Base-by-base conservation (phyloP, 176 grass and related monocot genomes). In the Carex littledalei region DNA sequence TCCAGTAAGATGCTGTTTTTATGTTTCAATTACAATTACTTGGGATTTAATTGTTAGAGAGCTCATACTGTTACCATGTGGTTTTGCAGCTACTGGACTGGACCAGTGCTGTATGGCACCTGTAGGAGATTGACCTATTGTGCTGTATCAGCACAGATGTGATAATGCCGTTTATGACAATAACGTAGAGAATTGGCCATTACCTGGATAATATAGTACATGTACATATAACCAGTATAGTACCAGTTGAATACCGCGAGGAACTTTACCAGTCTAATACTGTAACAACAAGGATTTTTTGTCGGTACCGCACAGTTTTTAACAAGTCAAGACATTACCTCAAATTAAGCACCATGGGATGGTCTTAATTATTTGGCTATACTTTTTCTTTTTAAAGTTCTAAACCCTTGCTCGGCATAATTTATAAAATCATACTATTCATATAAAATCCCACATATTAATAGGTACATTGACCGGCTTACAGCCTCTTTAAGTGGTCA, bases 391-490 rank as follows among this genome's bases (percentile, higher is more conserved):
- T 75, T 9, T 55, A 13, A 16, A 16, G 22, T 78, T 78, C 24
- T 26, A 78, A 78, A 78, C 22, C 14, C 13, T 78, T 18, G 22
- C 4, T 8, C 0, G 24, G 49, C 0, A 15, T 54, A 77, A 8
- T 54, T 55, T 8, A 12, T 50, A 74, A 67, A 34, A 74, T 32
- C 49, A 56, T 15, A 78, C 4, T 18, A 31, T 78, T 77, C 3
- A 79, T 81, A 14, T 59, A 8, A 3, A 32, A 31, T 52, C 29
- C 2, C 41, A 58, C 77, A 81, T 68, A 90, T 60, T 21, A 49
- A 3, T 85, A 98, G 93, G 89, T 98, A 95, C 80, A 70, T 98
- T 81, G 93, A 98, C 68, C 93, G 88, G 70, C 91, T 98, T 15
- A 88, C 90, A 4, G 85, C 90, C 22, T 92, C 92, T 85, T 87